A percentile compares a stretch with the other conserved stretches of the same genome.
Evolutionary conservation across 805 yeast species (phyloP).

Genomic region (Candida krabiensis): DNA sequence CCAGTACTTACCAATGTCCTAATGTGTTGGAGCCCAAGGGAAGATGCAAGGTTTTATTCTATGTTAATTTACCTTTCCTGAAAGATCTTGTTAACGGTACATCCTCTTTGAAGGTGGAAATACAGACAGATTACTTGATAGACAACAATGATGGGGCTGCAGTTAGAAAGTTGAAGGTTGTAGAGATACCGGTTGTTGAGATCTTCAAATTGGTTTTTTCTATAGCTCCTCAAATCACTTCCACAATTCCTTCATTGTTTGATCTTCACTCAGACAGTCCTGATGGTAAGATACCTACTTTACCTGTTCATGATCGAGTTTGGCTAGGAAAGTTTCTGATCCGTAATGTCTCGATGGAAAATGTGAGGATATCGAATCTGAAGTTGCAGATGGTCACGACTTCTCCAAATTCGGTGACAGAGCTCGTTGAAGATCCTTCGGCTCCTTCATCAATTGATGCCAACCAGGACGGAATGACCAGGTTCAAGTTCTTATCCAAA

Average conservation of each 20-base stretch:
- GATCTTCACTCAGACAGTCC: constrained; percentile 11
- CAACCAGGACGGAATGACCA: constrained; percentile 2
- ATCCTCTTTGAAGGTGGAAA: constrained; percentile 11
- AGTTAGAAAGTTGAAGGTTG: constrained; percentile 24
- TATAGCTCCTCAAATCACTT: constrained; percentile 33
- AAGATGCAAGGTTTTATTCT: constrained; percentile 2
- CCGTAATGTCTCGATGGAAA: constrained; percentile 26
- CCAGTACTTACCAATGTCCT: constrained; percentile 7
- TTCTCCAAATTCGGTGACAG: constrained; percentile 10
- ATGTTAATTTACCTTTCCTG: constrained; percentile 23
- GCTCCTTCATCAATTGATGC: constrained; percentile 1
- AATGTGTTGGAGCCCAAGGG: constrained; percentile 10
- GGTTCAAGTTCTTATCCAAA: constrained; percentile 16
- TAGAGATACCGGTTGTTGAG: constrained; percentile 28
- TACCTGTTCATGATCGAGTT: constrained; percentile 34
- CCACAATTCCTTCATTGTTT: constrained; percentile 29
- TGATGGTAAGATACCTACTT: constrained; percentile 13
- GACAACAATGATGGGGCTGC: constrained; percentile 31
- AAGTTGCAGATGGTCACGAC: constrained; percentile 12
- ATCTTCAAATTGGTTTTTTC: constrained; percentile 32
- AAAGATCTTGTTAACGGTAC: constrained; percentile 11
- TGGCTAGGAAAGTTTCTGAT: constrained; percentile 37
- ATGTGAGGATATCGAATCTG: constrained; percentile 35
- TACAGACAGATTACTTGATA: constrained; percentile 28
- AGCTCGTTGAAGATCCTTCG: constrained; percentile 2